Percentiles rank a stretch among this genome's conserved stretches.
These are phyloP conservation scores for Pythium aristosporum DNA, from an alignment of 352 stramenopile genomes.

Conservation along the genomic window DNA sequence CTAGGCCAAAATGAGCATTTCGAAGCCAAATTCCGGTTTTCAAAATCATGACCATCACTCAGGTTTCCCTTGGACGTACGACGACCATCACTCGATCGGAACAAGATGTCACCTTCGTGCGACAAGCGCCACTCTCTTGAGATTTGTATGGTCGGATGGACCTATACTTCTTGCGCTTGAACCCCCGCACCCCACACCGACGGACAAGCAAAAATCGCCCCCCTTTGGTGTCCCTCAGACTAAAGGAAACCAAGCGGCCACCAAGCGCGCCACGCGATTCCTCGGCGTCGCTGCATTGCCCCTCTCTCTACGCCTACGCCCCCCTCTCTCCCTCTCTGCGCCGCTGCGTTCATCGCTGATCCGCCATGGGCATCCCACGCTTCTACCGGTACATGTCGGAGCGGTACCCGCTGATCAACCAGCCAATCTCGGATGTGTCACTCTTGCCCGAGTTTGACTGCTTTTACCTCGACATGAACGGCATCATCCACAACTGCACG, in stretches of 20 bases:
- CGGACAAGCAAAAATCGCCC: background rate
- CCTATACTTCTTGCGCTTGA: slow-evolving; percentile 25
- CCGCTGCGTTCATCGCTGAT: background rate
- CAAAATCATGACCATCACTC: too few species aligned
- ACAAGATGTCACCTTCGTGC: slow-evolving; percentile 13
- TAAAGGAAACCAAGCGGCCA: slow-evolving; percentile 1
- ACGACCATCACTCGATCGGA: slow-evolving; percentile 16
- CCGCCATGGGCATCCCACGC: slow-evolving; percentile 89
- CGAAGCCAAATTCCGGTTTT: too few species aligned
- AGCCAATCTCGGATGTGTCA: slow-evolving; percentile 95
- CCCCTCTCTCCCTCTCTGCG: too few species aligned
- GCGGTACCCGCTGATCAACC: slow-evolving; percentile 99
- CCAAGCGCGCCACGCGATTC: too few species aligned
- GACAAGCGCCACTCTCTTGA: slow-evolving; percentile 7
- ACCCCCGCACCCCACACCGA: background rate
- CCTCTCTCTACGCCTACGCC: background rate
- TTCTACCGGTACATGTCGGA: slow-evolving; percentile 94
- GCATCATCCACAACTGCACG: slow-evolving; percentile 99
- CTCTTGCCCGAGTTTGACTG: slow-evolving; percentile 98
- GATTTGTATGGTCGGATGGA: slow-evolving; percentile 13
- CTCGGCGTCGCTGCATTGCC: background rate
- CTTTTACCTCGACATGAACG: slow-evolving; percentile 99
- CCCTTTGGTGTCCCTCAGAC: background rate
- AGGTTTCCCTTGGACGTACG: too few species aligned
- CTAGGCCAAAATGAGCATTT: too few species aligned